Evolutionary conservation across 2,329 filamentous ascomycete species (phyloP).

Genomic region (Fusarium floridanum): DNA sequence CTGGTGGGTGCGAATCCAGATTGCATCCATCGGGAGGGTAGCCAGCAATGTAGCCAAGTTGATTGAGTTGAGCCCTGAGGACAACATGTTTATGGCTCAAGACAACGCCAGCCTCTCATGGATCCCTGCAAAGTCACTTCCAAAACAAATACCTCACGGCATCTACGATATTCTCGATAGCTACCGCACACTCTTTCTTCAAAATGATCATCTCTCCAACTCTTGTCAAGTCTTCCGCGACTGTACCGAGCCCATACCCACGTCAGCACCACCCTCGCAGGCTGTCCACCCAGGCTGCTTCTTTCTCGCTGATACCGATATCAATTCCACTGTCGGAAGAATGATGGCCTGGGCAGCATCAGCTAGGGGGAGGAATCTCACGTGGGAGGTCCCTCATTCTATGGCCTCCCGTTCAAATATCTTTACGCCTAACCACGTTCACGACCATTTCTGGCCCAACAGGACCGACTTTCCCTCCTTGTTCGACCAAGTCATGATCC

Average conservation of each 20-base stretch:
- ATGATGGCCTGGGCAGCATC: neutral
- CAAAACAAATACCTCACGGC: neutral
- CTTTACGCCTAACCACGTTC: neutral
- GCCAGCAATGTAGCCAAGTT: neutral
- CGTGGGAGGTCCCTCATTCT: neutral
- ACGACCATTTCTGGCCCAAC: neutral
- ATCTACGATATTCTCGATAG: neutral
- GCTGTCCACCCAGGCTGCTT: neutral
- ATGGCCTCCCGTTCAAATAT: neutral
- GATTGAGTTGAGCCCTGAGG: neutral
- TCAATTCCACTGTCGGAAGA: neutral
- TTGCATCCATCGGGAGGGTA: neutral
- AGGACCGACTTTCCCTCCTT: neutral
- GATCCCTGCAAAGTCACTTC: neutral
- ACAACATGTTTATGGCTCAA: neutral
- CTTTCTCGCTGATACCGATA: neutral
- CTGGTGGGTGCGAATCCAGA: neutral
- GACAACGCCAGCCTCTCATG: neutral
- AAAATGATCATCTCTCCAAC: neutral
- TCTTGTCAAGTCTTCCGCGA: neutral
- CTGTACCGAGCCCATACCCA: neutral
- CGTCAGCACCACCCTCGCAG: neutral
- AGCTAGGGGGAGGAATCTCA: neutral
- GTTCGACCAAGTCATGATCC: neutral
- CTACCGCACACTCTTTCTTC: neutral